Evolutionary conservation across 176 grass and related monocot genomes (phyloP).

Genomic region (Bonia amplexicaulis): DNA sequence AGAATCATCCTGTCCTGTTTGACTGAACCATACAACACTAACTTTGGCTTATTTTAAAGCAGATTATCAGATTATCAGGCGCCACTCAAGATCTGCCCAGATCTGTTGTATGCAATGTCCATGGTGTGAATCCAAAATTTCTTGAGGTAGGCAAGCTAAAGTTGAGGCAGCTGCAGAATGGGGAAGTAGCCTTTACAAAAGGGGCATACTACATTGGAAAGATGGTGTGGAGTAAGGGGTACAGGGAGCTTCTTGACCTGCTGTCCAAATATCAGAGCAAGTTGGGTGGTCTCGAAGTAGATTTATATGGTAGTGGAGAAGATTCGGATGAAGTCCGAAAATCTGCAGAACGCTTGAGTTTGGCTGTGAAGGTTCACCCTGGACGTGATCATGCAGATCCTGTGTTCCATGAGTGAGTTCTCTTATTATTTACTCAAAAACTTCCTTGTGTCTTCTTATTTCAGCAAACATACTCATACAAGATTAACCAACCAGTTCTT

Average conservation of each 20-base stretch:
- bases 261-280: slow-evolving; percentile 73
- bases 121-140: slow-evolving; percentile 98
- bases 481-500: neutral
- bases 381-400: slow-evolving; percentile 87
- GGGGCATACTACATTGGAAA: slow-evolving; percentile 93
- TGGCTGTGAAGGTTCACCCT: slow-evolving; percentile 68
- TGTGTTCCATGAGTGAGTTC: slow-evolving; percentile 85
- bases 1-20: slow-evolving; percentile 6
- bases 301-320: slow-evolving; percentile 91
- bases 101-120: slow-evolving; percentile 89
- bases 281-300: slow-evolving; percentile 65
- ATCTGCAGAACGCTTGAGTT: slow-evolving; percentile 58
- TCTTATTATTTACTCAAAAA: slow-evolving; percentile 19
- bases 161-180: slow-evolving; percentile 61
- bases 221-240: slow-evolving; percentile 98
- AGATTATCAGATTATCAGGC: slow-evolving; percentile 89
- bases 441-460: neutral
- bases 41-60: neutral
- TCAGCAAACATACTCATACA: neutral
- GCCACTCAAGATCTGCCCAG: slow-evolving; percentile 86
- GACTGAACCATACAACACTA: neutral
- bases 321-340: slow-evolving; percentile 65
- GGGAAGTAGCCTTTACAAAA: slow-evolving; percentile 68
- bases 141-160: slow-evolving; percentile 83
- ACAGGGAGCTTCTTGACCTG: slow-evolving; percentile 78